Evolutionary conservation across 2,329 filamentous ascomycete genomes (phyloP).

Genomic region (Leptodontidium sp.): DNA sequence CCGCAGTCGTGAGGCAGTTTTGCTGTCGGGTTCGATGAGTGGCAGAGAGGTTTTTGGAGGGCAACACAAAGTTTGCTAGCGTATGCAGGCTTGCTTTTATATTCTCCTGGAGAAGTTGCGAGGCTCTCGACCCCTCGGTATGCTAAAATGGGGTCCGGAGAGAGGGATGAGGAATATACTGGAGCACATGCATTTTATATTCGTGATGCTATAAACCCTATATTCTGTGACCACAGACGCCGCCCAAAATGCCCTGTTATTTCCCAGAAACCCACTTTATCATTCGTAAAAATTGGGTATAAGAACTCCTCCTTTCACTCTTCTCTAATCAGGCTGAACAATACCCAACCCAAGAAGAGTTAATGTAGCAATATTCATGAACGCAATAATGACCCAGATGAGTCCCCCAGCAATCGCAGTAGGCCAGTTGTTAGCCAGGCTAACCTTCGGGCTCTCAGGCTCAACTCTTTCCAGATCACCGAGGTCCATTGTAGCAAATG

Average conservation of each 20-base stretch:
- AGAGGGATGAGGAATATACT: neutral
- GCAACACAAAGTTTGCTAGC: neutral
- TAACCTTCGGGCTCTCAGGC: conserved; percentile 39
- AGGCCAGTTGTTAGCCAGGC: conserved; percentile 75
- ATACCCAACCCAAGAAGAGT: conserved; percentile 63
- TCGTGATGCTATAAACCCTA: neutral
- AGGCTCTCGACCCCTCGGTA: too few species aligned
- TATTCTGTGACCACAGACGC: neutral
- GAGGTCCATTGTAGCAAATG: conserved; percentile 10
- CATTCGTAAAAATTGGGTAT: neutral
- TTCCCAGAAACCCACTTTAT: neutral
- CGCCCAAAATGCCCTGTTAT: neutral
- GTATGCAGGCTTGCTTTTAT: too few species aligned
- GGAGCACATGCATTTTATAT: neutral
- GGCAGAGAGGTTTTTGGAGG: neutral
- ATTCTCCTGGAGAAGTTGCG: too few species aligned
- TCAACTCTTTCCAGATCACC: conserved; percentile 40
- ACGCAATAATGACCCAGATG: conserved; percentile 76
- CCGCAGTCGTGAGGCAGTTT: neutral
- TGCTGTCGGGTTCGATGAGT: neutral
- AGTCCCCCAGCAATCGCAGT: conserved; percentile 62
- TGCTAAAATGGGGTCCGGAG: too few species aligned
- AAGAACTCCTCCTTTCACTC: neutral
- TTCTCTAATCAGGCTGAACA: conserved; percentile 18
- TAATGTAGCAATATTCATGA: conserved; percentile 78